Evolutionary conservation across 164 flowering plant species (phyloP).

Genomic region (Akebia trifoliata): DNA sequence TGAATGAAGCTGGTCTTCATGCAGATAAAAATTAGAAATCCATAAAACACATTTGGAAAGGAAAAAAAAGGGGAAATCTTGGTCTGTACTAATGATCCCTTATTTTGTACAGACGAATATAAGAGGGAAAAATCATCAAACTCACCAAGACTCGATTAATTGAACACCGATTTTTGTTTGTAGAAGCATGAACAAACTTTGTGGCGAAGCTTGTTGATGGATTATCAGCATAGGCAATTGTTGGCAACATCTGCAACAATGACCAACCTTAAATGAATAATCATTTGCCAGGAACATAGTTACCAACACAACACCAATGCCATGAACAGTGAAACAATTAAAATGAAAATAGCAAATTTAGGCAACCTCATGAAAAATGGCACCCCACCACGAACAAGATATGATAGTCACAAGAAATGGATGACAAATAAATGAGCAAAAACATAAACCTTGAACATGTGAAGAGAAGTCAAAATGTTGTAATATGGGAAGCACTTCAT

Average conservation of each 20-base stretch:
- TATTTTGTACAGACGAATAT: neutral
- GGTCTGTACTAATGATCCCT: neutral
- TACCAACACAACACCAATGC: neutral
- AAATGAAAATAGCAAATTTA: neutral
- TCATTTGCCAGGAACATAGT: neutral
- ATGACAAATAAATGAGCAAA: neutral
- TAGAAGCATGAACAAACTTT: constrained; percentile 95
- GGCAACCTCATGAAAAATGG: neutral
- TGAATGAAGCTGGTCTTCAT: too few species aligned
- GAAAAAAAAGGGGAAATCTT: too few species aligned
- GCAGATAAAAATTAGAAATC: too few species aligned
- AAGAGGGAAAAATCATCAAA: constrained; percentile 9
- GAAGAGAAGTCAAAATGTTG: neutral
- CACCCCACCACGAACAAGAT: neutral
- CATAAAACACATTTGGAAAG: too few species aligned
- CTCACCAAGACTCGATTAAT: constrained; percentile 94
- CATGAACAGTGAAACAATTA: neutral
- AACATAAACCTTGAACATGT: neutral
- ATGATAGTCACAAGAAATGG: neutral
- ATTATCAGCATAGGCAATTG: constrained; percentile 84
- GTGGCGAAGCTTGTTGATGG: constrained; percentile 95
- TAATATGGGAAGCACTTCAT: neutral
- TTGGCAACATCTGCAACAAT: constrained; percentile 75
- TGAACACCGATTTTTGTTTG: constrained; percentile 90
- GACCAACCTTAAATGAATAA: constrained; percentile 14